Percentiles rank a stretch among this genome's conserved stretches.
These are phyloP conservation scores for Aspergillus terreus DNA, from an alignment of 2,329 filamentous ascomycete species.

Conservation along the genomic window DNA sequence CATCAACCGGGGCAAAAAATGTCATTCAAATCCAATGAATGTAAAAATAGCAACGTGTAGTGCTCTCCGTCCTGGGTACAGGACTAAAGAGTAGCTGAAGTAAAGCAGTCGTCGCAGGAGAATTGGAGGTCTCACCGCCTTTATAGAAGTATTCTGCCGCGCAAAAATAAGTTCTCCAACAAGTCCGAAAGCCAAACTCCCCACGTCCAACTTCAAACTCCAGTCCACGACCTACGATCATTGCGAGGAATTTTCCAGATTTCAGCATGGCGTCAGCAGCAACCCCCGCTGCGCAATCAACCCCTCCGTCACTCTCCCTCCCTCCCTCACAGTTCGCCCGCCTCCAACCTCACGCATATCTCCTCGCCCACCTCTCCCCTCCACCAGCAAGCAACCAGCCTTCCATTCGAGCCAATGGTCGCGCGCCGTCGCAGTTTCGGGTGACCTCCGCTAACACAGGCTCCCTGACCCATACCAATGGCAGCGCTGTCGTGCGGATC, in stretches of 20 bases:
- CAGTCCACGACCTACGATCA: background rate
- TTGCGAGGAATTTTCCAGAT: background rate
- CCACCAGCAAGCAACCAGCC: constrained; percentile 45
- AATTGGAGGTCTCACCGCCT: constrained; percentile 11
- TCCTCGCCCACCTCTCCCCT: constrained; percentile 80
- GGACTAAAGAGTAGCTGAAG: no score
- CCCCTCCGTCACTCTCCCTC: constrained; percentile 49
- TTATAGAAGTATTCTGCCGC: constrained; percentile 16
- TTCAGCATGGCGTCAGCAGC: constrained; percentile 20
- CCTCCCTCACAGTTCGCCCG: constrained; percentile 74
- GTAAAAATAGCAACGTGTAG: no score
- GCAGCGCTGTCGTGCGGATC: constrained; percentile 80
- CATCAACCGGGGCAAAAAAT: no score
- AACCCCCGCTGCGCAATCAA: constrained; percentile 20
- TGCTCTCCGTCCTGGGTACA: no score
- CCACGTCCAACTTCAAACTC: background rate
- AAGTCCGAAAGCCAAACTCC: background rate
- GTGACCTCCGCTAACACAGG: constrained; percentile 73
- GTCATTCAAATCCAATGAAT: no score
- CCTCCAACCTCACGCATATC: constrained; percentile 81
- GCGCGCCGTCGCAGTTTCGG: constrained; percentile 66
- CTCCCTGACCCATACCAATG: constrained; percentile 83
- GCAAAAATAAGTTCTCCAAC: constrained; percentile 11
- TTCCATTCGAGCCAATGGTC: constrained; percentile 75
- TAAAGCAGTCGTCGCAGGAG: background rate